Evolutionary conservation across 139 green algal genomes (phyloP).

Genomic region (Coelastrella sp.): DNA sequence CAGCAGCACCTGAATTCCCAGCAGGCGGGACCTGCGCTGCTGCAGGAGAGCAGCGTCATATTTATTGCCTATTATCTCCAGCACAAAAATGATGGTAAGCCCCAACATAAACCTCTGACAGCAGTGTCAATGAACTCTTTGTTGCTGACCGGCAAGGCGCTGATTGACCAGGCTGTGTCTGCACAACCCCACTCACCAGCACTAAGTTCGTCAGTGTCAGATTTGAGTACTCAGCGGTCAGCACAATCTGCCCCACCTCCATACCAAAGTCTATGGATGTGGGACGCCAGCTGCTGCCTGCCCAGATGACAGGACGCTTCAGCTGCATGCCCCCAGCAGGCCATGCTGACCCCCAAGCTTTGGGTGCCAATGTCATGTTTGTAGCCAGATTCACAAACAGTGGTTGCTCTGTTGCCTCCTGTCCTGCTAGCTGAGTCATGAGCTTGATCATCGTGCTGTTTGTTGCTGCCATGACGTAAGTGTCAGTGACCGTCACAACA

Average conservation of each 20-base stretch:
- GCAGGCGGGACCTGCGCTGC: no score
- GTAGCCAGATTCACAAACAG: background rate
- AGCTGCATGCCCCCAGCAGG: background rate
- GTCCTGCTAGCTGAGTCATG: slow-evolving; percentile 11
- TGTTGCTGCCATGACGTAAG: slow-evolving; percentile 23
- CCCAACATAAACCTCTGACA: no score
- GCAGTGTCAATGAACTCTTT: no score
- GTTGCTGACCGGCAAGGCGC: no score
- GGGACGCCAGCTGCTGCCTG: background rate
- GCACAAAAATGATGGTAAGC: no score
- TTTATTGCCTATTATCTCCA: no score
- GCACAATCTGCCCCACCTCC: slow-evolving; percentile 27
- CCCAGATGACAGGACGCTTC: background rate
- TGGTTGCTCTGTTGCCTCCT: background rate
- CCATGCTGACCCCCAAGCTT: background rate
- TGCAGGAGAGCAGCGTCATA: no score
- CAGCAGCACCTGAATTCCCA: background rate
- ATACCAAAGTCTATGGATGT: slow-evolving; percentile 22
- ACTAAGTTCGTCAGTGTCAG: slow-evolving; percentile 5
- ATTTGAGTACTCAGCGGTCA: background rate
- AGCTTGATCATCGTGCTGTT: slow-evolving; percentile 2
- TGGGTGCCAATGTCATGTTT: background rate
- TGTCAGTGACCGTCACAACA: slow-evolving; percentile 31
- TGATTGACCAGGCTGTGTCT: no score
- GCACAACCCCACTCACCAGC: background rate